phyloP scores from a whole-genome alignment of 768 basidiomycete species.

The Trametes cubensis region DNA sequence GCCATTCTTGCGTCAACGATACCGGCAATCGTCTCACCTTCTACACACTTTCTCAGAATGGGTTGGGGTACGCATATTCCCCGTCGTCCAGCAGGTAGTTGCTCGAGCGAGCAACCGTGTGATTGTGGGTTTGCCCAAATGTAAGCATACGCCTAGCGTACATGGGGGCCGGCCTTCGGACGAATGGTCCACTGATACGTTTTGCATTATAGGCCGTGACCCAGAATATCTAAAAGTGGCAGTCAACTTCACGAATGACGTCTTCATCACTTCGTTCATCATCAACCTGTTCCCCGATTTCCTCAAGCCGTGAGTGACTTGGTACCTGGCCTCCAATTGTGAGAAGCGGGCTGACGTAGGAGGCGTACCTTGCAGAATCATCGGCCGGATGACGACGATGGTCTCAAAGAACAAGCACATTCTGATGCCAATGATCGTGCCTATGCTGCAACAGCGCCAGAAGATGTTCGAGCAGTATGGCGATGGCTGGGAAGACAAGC shows the following conservation, averaged over 20 bases:
- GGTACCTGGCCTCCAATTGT: neutral
- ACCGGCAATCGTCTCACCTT: neutral
- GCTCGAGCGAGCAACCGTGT: slow-evolving; percentile 26
- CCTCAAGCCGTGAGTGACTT: slow-evolving; percentile 21
- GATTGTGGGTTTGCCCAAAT: slow-evolving; percentile 25
- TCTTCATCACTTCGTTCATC: slow-evolving; percentile 20
- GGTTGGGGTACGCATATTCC: slow-evolving; percentile 1
- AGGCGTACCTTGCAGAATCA: neutral
- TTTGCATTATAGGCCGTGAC: slow-evolving; percentile 18
- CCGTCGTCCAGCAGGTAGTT: slow-evolving; percentile 20
- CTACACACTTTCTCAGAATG: neutral
- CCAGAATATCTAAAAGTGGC: slow-evolving; percentile 16
- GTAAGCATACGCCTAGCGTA: slow-evolving; percentile 1
- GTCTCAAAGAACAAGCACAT: slow-evolving; percentile 10
- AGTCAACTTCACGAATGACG: slow-evolving; percentile 24
- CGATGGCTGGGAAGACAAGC: slow-evolving; percentile 21
- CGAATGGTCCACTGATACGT: too few relatives aligned
- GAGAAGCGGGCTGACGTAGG: neutral
- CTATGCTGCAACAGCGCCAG: slow-evolving; percentile 22
- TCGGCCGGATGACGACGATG: slow-evolving; percentile 9
- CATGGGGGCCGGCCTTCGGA: neutral
- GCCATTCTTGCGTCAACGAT: neutral
- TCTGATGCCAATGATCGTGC: slow-evolving; percentile 17
- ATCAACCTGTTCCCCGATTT: slow-evolving; percentile 23
- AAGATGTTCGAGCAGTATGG: slow-evolving; percentile 11